Evolutionary conservation across 148 eudicot genomes (phyloP), one percentile per base, ranked within the genome.

Genomic region (Euryodendron excelsum): DNA sequence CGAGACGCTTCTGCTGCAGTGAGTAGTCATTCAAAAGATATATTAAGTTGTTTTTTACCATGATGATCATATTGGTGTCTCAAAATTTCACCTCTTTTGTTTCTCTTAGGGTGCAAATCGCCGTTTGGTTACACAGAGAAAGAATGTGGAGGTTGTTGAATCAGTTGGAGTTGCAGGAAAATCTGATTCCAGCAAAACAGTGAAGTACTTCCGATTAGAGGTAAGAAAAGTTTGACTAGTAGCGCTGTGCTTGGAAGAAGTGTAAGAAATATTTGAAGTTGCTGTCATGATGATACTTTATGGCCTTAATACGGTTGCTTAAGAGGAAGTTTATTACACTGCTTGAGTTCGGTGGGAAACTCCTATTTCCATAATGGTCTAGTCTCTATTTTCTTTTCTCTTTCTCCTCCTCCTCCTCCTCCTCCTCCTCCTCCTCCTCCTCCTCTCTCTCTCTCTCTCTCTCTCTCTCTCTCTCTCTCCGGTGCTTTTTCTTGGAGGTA

Each of bases 1-100:
- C 95, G 94, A 84, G 98, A 91, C 84, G 98, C 98, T 65, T 94
- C 98, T 82, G 97, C 97, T 76, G 98, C 97, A 77, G 98, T 94
- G 81, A 86, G 97, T 87, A 70, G 21, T 75, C 62, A n/a, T 45
- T 78, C 45, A 68, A 75, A 30, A 69, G 56, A 36, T 76, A 31
- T 30, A 3, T 10, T 34, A 14, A 23, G n/a, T 69, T 15, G 63
- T 25, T 50, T 76, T 77, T 3, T 44, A 4, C 45, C 45, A 41
- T 12, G n/a, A 15, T 68, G 52, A 20, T 33, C 4, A 36, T 21
- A 5, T 7, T 15, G 52, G 1, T 44, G 50, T 39, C 41, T 76
- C 31, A 55, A 23, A 64, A 4, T 14, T 59, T 67, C 3, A 5
- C 65, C 23, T 64, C n/a, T 75, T 60, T 10, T 70, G 69, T 77